Conservation (phyloP, 1,284 basidiomycete species). For the Entoloma clypeatum region DNA sequence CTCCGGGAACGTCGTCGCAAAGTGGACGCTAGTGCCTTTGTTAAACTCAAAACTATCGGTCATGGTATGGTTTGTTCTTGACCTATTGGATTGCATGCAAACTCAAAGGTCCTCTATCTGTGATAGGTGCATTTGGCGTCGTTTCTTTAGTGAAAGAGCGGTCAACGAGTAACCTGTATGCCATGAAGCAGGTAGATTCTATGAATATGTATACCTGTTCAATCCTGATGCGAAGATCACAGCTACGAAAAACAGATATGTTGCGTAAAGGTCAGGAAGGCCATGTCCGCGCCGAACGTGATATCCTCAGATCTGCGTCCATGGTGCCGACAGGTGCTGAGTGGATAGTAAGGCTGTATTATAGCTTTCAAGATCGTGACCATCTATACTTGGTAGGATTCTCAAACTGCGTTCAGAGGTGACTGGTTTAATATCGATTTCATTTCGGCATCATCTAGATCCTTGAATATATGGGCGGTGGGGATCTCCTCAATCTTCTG, state of each 20-base stretch:
- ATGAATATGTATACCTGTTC: constrained; percentile 17
- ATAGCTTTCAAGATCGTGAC: constrained; percentile 90
- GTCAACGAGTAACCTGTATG: constrained; percentile 77
- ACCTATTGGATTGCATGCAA: constrained; percentile 15
- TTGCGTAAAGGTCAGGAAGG: constrained; percentile 97
- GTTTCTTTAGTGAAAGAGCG: constrained; percentile 89
- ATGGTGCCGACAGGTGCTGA: constrained; percentile 69
- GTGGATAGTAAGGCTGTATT: constrained; percentile 93
- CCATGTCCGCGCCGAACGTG: constrained; percentile 88
- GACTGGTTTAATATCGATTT: constrained; percentile 53
- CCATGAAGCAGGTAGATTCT: constrained; percentile 89
- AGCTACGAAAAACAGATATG: constrained; percentile 96
- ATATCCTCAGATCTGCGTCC: constrained; percentile 80
- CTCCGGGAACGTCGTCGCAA: constrained; percentile 80
- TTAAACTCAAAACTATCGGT: constrained; percentile 92
- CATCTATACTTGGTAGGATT: constrained; percentile 85
- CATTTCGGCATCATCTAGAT: constrained; percentile 57
- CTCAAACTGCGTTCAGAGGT: constrained; percentile 19
- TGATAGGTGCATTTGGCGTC: constrained; percentile 94
- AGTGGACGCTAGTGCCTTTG: constrained; percentile 83
- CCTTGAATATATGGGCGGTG: constrained; percentile 93
- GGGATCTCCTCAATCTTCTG: constrained; percentile 91
- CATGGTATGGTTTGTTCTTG: constrained; percentile 60
- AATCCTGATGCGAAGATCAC: constrained; percentile 19
- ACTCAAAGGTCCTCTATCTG: constrained; percentile 23